Percentiles rank a stretch among this genome's conserved stretches.
Conservation (phyloP, 495 filamentous ascomycete genomes). For the Penicillium antarcticum region DNA sequence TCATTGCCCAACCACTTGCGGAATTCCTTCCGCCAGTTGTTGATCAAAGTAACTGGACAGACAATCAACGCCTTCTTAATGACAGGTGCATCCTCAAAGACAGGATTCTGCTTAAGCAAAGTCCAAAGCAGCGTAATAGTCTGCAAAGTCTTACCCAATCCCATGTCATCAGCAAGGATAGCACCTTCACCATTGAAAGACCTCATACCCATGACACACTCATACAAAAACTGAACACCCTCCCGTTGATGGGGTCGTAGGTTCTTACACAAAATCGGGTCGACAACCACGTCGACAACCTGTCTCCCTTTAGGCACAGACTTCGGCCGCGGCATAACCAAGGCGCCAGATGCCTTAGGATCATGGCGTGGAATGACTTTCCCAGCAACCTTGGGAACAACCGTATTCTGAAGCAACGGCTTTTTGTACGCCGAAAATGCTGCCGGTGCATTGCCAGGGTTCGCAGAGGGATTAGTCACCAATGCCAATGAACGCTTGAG, state of each 20-base stretch:
- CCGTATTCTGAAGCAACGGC: slow-evolving; percentile 55
- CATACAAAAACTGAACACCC: slow-evolving; percentile 75
- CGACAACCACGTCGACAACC: slow-evolving; percentile 77
- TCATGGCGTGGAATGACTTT: slow-evolving; percentile 65
- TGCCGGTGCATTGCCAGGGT: slow-evolving; percentile 19
- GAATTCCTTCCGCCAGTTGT: slow-evolving; percentile 80
- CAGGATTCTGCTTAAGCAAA: slow-evolving; percentile 74
- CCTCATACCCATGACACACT: slow-evolving; percentile 81
- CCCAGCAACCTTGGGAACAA: slow-evolving; percentile 39
- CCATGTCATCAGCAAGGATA: slow-evolving; percentile 83
- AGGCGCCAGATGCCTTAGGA: slow-evolving; percentile 54
- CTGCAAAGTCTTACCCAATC: slow-evolving; percentile 75
- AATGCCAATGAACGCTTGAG: slow-evolving; percentile 16
- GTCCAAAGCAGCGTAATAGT: slow-evolving; percentile 80
- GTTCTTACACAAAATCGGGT: slow-evolving; percentile 64
- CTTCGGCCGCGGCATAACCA: slow-evolving; percentile 67
- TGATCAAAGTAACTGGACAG: slow-evolving; percentile 74
- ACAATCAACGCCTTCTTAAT: slow-evolving; percentile 79
- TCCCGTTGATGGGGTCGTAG: slow-evolving; percentile 74
- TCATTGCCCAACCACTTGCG: slow-evolving; percentile 79
- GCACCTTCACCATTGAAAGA: slow-evolving; percentile 69
- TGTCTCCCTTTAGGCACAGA: slow-evolving; percentile 58
- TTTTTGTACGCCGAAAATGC: slow-evolving; percentile 52
- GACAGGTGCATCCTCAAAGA: slow-evolving; percentile 58
- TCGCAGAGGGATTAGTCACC: slow-evolving; percentile 23